Evolutionary conservation across 306 rosid species (phyloP).

Genomic region (Quercus robur): DNA sequence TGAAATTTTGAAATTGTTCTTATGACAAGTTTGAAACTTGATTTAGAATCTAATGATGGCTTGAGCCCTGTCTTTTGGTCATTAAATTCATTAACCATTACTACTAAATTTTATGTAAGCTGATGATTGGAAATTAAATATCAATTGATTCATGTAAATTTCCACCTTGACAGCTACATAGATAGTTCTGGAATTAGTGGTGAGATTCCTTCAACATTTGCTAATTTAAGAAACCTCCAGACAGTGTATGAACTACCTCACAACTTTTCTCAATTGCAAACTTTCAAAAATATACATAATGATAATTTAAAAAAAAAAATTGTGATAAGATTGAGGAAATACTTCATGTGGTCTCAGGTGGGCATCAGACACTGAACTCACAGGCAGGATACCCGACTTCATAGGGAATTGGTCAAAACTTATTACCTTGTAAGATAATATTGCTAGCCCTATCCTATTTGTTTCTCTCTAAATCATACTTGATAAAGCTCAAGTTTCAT

Average conservation of each 20-base stretch:
- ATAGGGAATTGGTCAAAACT: constrained; percentile 72
- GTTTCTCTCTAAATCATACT: background rate
- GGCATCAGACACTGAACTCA: constrained; percentile 64
- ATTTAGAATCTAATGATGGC: background rate
- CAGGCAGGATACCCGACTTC: constrained; percentile 70
- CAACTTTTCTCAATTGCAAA: background rate
- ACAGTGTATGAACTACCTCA: constrained; percentile 41
- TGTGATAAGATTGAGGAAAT: background rate
- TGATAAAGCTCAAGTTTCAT: background rate
- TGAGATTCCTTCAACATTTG: background rate
- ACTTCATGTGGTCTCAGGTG: constrained; percentile 45
- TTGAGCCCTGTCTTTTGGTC: background rate
- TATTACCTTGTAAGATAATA: constrained; percentile 50
- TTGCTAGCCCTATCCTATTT: background rate
- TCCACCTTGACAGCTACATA: constrained; percentile 47
- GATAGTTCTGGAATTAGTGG: constrained; percentile 83
- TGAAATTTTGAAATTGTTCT: too few species aligned
- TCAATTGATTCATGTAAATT: background rate
- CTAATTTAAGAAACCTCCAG: background rate
- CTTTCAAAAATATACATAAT: background rate
- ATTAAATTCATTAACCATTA: too few species aligned
- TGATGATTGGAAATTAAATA: background rate
- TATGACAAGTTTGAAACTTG: background rate
- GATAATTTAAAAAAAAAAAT: background rate
- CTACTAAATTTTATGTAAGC: background rate